Conservation (phyloP, 2,329 filamentous ascomycete genomes). For the Alternaria incomplexa region DNA sequence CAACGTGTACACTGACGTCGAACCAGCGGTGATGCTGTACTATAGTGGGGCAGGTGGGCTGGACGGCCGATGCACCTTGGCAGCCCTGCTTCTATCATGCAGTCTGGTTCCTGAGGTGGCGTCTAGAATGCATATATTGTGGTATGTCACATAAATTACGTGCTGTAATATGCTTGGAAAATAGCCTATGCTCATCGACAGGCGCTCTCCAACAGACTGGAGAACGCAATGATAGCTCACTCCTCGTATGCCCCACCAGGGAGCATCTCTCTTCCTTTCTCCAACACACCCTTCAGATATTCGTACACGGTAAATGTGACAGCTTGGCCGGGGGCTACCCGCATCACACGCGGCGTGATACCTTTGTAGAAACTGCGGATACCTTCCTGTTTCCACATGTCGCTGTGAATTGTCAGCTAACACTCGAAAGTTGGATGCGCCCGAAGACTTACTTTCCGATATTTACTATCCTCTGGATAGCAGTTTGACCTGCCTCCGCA, state of each 20-base stretch:
- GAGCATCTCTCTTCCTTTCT: conserved; percentile 55
- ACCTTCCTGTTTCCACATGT: conserved; percentile 80
- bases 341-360: conserved; percentile 96
- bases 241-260: conserved; percentile 58
- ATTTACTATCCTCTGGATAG: conserved; percentile 74
- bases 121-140: not conserved
- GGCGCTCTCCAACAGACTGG: not conserved
- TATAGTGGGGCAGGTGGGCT: conserved; percentile 30
- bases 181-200: conserved; percentile 19
- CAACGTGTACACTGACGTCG: conserved; percentile 13
- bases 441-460: conserved; percentile 66
- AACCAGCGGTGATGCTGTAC: conserved; percentile 5
- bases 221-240: conserved; percentile 26
- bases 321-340: conserved; percentile 93
- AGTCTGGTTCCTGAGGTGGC: not conserved
- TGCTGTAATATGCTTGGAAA: not conserved
- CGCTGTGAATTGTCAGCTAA: conserved; percentile 32
- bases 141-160: not conserved
- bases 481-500: conserved; percentile 79
- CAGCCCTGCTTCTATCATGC: not conserved
- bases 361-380: conserved; percentile 97
- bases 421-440: not conserved
- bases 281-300: conserved; percentile 57
- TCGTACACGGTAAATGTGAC: conserved; percentile 70
- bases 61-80: conserved; percentile 10